Base-by-base conservation (phyloP, 2,329 filamentous ascomycete genomes). In the Alternaria ethzedia region DNA sequence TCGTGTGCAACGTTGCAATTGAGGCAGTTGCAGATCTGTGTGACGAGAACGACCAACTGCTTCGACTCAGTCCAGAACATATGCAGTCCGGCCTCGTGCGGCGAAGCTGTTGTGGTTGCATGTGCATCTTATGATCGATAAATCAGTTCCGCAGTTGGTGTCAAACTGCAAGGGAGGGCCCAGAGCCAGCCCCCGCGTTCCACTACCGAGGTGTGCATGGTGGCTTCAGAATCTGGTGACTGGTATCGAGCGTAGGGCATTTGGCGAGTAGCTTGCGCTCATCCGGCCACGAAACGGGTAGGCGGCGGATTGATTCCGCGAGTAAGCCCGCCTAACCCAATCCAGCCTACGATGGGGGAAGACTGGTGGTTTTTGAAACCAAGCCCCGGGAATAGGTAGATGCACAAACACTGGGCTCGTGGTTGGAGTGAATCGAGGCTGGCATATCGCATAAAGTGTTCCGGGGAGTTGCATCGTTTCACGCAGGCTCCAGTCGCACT, bases 201-300 rank as follows among this genome's bases (percentile, higher is more conserved):
- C 46, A 44, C 41, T 54, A 32, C 28, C 44, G 60, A 63, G 41
- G 54, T 20, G 50, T 43, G 52, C 30, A 26, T 52, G 30, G n/a
- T 63, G 57, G 69, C 62, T 59, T 63, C 46, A 21, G 36, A 45
- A 55, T 64, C 61, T 70, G 70, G 64, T 73, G 71, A 74, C 58
- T 30, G 54, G 58, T 51, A 57, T 25, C 21, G 45, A 8, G 57
- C 26, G 11, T 49, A 46, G 52, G 21, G 47, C 20, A 32, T 30
- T 57, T 44, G 60, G 60, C 57, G 30, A 54, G 28, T 62, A 54
- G 54, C 41, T 45, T 74, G 73, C 74, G 71, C 64, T 75, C 72
- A 71, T 73, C 74, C 73, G 74, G 73, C 45, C 64, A 54, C 47
- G 57, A 45, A 45, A 68, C 73, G 67, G 70, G 65, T 60, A 61